Conservation (phyloP, 2,329 filamentous ascomycete species). For the Ophiostoma novo-ulmi region DNA sequence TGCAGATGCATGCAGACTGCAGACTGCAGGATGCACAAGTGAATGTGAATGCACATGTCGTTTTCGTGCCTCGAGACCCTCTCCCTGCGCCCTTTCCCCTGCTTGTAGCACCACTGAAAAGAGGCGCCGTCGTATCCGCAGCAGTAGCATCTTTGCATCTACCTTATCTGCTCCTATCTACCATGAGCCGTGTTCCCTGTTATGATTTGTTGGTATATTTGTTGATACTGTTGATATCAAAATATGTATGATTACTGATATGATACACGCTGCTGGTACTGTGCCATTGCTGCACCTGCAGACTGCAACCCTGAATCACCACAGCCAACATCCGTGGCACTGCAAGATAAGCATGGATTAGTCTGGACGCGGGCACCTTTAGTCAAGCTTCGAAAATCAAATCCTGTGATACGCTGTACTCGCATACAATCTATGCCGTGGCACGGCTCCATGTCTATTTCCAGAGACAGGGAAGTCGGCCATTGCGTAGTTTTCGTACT, state of each 20-base stretch:
- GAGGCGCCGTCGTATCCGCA: neutral
- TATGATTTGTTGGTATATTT: neutral
- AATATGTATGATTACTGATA: neutral
- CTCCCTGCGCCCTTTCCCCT: neutral
- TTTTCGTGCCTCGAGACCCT: constrained; percentile 5
- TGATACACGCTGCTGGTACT: constrained; percentile 3
- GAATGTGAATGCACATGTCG: neutral
- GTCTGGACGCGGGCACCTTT: too few species aligned
- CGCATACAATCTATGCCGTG: neutral
- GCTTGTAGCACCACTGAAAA: neutral
- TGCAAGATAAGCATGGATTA: neutral
- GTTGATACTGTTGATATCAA: neutral
- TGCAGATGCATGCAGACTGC: neutral
- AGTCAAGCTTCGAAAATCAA: neutral
- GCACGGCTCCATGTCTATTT: neutral
- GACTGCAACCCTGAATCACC: neutral
- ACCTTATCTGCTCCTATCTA: neutral
- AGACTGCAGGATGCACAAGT: neutral
- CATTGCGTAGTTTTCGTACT: constrained; percentile 6
- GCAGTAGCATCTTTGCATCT: neutral
- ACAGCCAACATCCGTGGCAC: neutral
- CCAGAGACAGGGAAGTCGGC: neutral
- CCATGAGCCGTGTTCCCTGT: constrained; percentile 3
- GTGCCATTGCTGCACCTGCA: neutral
- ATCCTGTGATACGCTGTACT: neutral